Conservation (phyloP, 306 rosid species). For the Acacia acuminata region DNA sequence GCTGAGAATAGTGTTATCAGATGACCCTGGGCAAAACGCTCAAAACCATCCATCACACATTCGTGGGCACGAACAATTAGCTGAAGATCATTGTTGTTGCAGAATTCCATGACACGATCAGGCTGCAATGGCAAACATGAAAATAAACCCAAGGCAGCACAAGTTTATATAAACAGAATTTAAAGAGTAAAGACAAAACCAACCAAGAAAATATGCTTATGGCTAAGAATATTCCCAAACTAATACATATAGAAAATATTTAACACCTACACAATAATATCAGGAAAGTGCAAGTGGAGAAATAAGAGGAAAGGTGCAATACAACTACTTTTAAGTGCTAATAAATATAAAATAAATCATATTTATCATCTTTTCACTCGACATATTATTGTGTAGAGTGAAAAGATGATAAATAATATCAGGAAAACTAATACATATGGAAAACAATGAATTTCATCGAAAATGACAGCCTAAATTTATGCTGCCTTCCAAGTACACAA, state of each 20-base stretch:
- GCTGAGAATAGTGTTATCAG: conserved; percentile 96
- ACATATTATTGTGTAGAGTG: too few species aligned
- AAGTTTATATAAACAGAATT: background rate
- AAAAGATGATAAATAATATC: too few species aligned
- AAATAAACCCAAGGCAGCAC: conserved; percentile 11
- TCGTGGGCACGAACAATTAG: conserved; percentile 96
- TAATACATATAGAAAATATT: too few species aligned
- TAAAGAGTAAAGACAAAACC: too few species aligned
- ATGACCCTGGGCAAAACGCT: conserved; percentile 98
- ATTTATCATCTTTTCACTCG: too few species aligned
- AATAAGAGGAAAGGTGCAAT: too few species aligned
- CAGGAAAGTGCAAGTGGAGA: too few species aligned
- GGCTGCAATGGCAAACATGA: conserved; percentile 65
- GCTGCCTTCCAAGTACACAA: background rate
- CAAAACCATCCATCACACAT: conserved; percentile 99
- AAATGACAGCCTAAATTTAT: background rate
- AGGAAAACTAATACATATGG: background rate
- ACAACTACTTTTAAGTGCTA: too few species aligned
- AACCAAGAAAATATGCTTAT: too few species aligned
- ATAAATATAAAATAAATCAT: too few species aligned
- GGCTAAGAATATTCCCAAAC: too few species aligned
- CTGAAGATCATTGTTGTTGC: conserved; percentile 97
- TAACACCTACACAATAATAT: too few species aligned
- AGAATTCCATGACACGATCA: conserved; percentile 98
- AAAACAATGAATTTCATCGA: background rate